Evolutionary conservation across 345 rosid species (phyloP).

Genomic region (Clausena lansium): DNA sequence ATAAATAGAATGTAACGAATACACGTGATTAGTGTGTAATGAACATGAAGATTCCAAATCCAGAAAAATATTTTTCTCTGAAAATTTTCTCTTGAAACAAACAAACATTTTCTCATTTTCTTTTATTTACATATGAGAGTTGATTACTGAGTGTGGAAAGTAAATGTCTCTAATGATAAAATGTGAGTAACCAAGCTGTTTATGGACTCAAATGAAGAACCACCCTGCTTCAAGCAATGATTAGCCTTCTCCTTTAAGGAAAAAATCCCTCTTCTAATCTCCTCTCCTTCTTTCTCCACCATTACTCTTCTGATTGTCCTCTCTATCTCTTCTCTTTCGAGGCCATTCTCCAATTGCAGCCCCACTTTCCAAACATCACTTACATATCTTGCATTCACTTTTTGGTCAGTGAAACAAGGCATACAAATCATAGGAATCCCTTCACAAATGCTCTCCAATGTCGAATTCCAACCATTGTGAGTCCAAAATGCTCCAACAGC

Average conservation of each 20-base stretch:
- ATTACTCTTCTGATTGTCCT: constrained; percentile 17
- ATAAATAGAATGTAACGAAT: too few relatives aligned
- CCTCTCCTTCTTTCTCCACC: constrained; percentile 28
- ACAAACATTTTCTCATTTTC: too few relatives aligned
- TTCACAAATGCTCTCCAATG: constrained; percentile 26
- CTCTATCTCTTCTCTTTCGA: constrained; percentile 16
- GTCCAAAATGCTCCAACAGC: constrained; percentile 35
- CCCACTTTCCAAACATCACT: constrained; percentile 39
- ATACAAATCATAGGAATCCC: constrained; percentile 42
- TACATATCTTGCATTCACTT: constrained; percentile 25
- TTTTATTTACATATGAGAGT: background rate
- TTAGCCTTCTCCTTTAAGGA: constrained; percentile 20
- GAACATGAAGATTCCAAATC: too few relatives aligned
- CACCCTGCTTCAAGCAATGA: constrained; percentile 13
- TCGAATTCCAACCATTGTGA: constrained; percentile 39
- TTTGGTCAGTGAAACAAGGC: constrained; percentile 40
- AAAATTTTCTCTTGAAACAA: too few relatives aligned
- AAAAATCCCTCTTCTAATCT: constrained; percentile 22
- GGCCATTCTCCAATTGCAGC: constrained; percentile 26
- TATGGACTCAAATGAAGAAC: constrained; percentile 22
- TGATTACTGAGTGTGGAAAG: background rate
- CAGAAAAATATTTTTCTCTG: too few relatives aligned
- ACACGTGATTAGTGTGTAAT: too few relatives aligned
- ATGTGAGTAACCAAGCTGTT: constrained; percentile 24
- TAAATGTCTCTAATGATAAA: constrained; percentile 13